Base-by-base conservation (phyloP, 495 filamentous ascomycete species). In the Xylaria flabelliformis region DNA sequence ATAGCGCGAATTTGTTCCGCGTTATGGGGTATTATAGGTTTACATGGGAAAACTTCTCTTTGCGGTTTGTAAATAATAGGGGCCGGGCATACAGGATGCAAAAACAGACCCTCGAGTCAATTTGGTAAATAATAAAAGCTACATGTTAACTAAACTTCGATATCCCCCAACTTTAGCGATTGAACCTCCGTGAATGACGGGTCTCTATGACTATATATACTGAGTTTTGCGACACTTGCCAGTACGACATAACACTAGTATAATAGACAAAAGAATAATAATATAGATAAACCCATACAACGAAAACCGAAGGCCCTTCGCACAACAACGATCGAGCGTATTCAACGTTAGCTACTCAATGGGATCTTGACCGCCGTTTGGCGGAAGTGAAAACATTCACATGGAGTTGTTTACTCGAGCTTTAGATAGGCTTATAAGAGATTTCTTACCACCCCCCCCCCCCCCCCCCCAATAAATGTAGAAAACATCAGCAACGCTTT, bases 71-170 rank as follows among this genome's bases (percentile, higher is more conserved):
- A 55, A 32, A 46, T 42, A 63, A 50, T 39, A 4, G 32, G 55
- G 6, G 8, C 58, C 0, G 19, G 21, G 12, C 15, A 59, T 26
- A 32, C 17, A 24, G 51, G 32, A 70, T 62, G 36, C 3, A 61
- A 63, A 62, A 73, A 44, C 44, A 53, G 46, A 66, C 46, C 64
- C 10, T 36, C 4, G 46, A 66, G 46, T 66, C 64, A 41, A 21
- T 1, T 66, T n/a, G 36, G 17, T 24, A 13, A 9, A 21, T 29
- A 24, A 66, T 66, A 50, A 53, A 26, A 64, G 12, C 21, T 34
- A 17, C 21, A 29, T n/a, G 26, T 32, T 21, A 26, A 2, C 19
- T 42, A 4, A 41, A 36, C 5, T 5, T 4, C 17, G 12, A 8
- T 17, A 4, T 26, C 44, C 13, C n/a, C 51, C 10, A 10, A 26